phyloP scores from a whole-genome alignment of 108 stramenopile species.

The Nannochloropsis salina region DNA sequence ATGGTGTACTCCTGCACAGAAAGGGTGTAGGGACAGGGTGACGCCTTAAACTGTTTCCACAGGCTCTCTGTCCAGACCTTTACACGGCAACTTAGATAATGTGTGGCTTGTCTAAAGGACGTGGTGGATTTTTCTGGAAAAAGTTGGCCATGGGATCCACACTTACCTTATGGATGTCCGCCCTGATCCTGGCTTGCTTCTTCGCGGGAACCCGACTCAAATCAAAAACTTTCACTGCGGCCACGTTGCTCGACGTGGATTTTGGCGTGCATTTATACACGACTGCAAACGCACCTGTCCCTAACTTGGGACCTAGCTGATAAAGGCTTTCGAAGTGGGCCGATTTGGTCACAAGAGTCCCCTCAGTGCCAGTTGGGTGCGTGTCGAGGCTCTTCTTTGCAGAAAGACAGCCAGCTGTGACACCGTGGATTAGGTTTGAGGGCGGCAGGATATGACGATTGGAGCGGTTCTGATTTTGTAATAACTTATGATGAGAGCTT shows the following conservation, averaged over 20 bases:
- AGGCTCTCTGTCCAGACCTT: conserved; percentile 25
- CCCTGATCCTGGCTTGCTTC: not conserved
- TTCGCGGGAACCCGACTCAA: conserved; percentile 27
- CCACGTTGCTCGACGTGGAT: not conserved
- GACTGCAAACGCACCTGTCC: conserved; percentile 37
- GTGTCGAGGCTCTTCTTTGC: too few relatives aligned
- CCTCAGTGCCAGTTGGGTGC: too few relatives aligned
- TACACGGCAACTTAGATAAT: too few relatives aligned
- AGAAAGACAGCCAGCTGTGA: too few relatives aligned
- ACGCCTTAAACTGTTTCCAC: conserved; percentile 38
- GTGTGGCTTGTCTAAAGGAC: too few relatives aligned
- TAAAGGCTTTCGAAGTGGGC: not conserved
- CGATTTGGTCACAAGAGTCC: not conserved
- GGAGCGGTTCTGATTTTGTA: too few relatives aligned
- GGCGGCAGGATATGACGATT: too few relatives aligned
- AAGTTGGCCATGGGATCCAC: too few relatives aligned
- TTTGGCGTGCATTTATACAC: conserved; percentile 25
- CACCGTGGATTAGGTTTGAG: too few relatives aligned
- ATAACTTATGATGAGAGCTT: too few relatives aligned
- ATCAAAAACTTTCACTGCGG: conserved; percentile 36
- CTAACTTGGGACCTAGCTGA: conserved; percentile 26
- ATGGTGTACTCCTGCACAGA: conserved; percentile 28
- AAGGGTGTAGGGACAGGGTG: conserved; percentile 26
- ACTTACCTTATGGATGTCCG: not conserved
- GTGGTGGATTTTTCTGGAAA: too few relatives aligned